Base-by-base conservation (phyloP, 768 basidiomycete genomes). In the Tricholoma saponaceum region DNA sequence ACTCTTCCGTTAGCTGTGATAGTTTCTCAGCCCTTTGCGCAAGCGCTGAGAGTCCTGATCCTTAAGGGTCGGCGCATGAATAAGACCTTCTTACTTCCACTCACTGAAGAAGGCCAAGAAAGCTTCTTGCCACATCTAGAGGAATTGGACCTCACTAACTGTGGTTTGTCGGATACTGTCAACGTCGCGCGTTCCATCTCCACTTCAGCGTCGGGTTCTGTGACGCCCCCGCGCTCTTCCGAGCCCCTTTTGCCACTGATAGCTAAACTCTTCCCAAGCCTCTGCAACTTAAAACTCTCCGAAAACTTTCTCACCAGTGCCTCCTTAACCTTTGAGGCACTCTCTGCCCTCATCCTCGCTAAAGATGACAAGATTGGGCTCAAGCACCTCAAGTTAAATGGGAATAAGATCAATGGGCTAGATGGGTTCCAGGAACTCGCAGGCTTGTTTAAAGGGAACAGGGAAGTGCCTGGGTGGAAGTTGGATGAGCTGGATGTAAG, bases 401-500 rank as follows among this genome's bases (percentile, higher is more conserved):
- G 91, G 0, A 93, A 93, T 67, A 76, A 73, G 58, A 74, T 92
- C 46, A 74, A 76, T 0, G 78, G 79, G 35, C 72, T 93, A 5
- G 80, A 84, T 22, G 87, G 86, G 0, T 82, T 93, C 64, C 73
- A 78, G 56, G 77, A 70, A 5, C 58, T 90, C 12, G 84, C 89
- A n/a, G 76, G 79, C 60, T 69, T 76, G 41, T 91, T 91, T 70
- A 86, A 80, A 61, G 83, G 84, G 8, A 79, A 88, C 61, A 74
- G 85, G 54, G 76, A 81, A 20, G 79, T 86, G 1, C 75, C 82
- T 0, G 79, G 74, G 56, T 93, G 90, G 89, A 86, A 82, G 64
- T 74, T 93, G 43, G 90, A 93, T 64, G 91, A 93, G 66, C 69
- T 94, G 26, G 92, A 94, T 71, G 60, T 94, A 64, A 73, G 92